Evolutionary conservation across 371 early-diverging fungal species (phyloP).

Genomic region (Aphelidium insulamus): DNA sequence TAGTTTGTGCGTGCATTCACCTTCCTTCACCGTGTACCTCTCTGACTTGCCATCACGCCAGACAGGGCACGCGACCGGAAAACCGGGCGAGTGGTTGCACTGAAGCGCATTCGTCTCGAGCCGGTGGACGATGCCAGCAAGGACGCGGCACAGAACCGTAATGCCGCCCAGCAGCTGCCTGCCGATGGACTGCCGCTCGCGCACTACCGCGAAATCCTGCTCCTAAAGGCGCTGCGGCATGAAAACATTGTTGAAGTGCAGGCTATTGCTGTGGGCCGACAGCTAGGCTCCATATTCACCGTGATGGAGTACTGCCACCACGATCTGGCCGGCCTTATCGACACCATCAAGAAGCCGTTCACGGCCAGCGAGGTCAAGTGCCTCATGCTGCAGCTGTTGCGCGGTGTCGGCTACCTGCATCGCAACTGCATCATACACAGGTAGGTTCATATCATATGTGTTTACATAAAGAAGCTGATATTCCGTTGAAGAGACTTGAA

Average conservation of each 20-base stretch:
- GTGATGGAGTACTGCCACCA: slow-evolving; percentile 61
- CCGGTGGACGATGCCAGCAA: slow-evolving; percentile 35
- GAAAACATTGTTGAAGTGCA: slow-evolving; percentile 62
- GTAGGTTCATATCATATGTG: slow-evolving; percentile 6
- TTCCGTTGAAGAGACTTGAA: slow-evolving; percentile 42
- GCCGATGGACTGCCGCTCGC: slow-evolving; percentile 57
- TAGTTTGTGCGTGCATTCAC: no score
- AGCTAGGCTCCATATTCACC: slow-evolving; percentile 38
- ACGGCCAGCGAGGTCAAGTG: slow-evolving; percentile 49
- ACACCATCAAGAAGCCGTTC: slow-evolving; percentile 30
- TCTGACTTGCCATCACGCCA: not conserved
- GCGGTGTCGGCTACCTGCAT: slow-evolving; percentile 56
- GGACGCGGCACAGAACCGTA: no score
- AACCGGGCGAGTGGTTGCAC: slow-evolving; percentile 50
- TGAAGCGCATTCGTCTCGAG: slow-evolving; percentile 73
- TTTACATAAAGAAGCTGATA: not conserved
- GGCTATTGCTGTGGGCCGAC: slow-evolving; percentile 45
- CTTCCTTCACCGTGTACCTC: no score
- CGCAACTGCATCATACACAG: slow-evolving; percentile 47
- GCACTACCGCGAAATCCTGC: slow-evolving; percentile 74
- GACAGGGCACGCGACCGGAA: slow-evolving; percentile 29
- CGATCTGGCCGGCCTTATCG: slow-evolving; percentile 42
- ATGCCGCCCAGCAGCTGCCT: no score
- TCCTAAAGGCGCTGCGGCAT: slow-evolving; percentile 61
- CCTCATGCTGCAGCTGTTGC: slow-evolving; percentile 47